Evolutionary conservation across 2,329 filamentous ascomycete genomes (phyloP), one percentile per base, ranked within the genome.

Genomic region (Aureobasidium zeae): DNA sequence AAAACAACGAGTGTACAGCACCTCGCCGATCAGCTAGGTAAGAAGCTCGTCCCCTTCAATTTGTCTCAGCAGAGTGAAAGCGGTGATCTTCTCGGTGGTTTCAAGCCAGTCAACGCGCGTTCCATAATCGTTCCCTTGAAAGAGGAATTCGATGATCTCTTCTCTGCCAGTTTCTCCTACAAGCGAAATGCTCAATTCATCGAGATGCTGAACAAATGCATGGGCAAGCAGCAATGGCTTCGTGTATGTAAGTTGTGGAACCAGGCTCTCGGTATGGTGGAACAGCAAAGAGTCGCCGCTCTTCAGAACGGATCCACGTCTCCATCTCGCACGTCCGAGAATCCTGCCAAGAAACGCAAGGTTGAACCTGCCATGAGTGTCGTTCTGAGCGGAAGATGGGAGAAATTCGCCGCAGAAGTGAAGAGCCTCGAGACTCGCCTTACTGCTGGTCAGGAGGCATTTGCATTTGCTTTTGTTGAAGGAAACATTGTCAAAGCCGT

Each of bases 1-100:
- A 99, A 99, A 65, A 99, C 91, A 0, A 94, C 91, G 0, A 84
- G 91, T 19, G 81, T 98, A 11, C 91, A 99, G 61, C 87, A 95
- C 58, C 70, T 99, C 45, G 87, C 91, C 0, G 80, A 83, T 46
- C 75, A 82, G 3, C 72, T 95, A 20, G 86, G 88, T 1, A 83
- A 87, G 57, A 93, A 86, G 55, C 74, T 99, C 10, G 83, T 87
- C 0, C 86, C 88, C 2, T 87, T 98, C 57, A 99, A 99, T 58
- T 63, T 99, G 59, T 98, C 91, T 0, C 93, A 98, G 59, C 93
- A 99, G 61, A 96, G 88, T 57, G 93, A 99, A 63, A 88, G 84
- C 29, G 85, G 88, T n/a, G 91, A 99, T 65, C 68, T 99, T 10
- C 71, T 98, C 0, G 93, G 91, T 55, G 91, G 91, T 0, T 96